Conservation (phyloP, 2,329 filamentous ascomycete species). For the Aspergillus udagawae region DNA sequence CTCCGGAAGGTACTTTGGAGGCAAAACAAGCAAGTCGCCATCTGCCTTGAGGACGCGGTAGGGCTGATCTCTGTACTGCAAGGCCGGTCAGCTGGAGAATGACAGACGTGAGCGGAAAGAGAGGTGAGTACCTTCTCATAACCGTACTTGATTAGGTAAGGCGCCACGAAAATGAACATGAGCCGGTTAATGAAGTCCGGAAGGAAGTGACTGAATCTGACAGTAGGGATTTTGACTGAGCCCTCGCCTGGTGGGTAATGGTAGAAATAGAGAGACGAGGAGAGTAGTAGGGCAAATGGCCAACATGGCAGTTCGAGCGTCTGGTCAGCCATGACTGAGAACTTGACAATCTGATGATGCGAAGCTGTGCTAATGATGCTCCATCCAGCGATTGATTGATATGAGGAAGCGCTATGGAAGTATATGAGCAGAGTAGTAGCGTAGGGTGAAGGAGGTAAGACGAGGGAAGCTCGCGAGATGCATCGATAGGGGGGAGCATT, state of each 20-base stretch:
- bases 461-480: not conserved
- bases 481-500: not conserved
- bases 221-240: slow-evolving; percentile 16
- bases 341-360: not conserved
- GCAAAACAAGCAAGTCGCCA: slow-evolving; percentile 26
- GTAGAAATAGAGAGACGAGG: not conserved
- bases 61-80: slow-evolving; percentile 24
- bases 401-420: not conserved
- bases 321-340: not conserved
- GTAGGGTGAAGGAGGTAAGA: not conserved
- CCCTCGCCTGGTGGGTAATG: not conserved
- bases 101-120: not conserved
- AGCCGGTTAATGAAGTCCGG: slow-evolving; percentile 24
- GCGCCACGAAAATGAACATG: slow-evolving; percentile 20
- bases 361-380: not conserved
- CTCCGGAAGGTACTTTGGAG: slow-evolving; percentile 24
- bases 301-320: not conserved
- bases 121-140: slow-evolving; percentile 20
- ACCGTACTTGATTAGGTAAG: slow-evolving; percentile 20
- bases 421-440: not conserved
- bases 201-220: slow-evolving; percentile 17
- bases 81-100: not conserved
- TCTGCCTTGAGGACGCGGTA: slow-evolving; percentile 27
- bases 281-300: not conserved
- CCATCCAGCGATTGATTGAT: not conserved